Conservation (phyloP, 441 rosid genomes). For the Erysimum cheiri region DNA sequence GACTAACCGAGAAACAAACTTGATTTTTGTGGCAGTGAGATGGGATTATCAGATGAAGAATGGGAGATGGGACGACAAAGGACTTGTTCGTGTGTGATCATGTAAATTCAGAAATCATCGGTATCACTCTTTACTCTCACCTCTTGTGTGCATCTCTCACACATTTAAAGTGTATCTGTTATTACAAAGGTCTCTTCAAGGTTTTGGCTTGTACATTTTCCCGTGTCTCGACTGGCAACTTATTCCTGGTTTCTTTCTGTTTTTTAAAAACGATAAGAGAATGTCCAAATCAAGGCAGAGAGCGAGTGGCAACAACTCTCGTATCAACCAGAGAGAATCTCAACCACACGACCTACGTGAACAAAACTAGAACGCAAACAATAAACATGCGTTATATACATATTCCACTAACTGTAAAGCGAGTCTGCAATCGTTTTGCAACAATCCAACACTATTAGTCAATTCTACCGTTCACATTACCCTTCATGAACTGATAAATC, state of each 20-base stretch:
- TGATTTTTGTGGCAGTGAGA: constrained; percentile 68
- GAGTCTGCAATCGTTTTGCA: not conserved
- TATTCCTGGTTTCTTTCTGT: not conserved
- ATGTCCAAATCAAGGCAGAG: not conserved
- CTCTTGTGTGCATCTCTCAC: constrained; percentile 28
- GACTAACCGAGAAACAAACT: constrained; percentile 18
- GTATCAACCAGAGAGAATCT: constrained; percentile 4
- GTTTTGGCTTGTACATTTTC: constrained; percentile 39
- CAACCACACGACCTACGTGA: not conserved
- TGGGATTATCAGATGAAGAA: constrained; percentile 81
- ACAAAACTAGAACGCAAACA: constrained; percentile 10
- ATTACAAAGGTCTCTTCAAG: constrained; percentile 26
- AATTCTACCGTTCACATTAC: not conserved
- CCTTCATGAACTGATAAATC: not conserved
- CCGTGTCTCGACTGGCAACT: constrained; percentile 25
- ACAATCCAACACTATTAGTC: not conserved
- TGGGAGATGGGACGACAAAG: constrained; percentile 63
- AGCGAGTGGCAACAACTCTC: not conserved
- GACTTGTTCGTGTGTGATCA: constrained; percentile 79
- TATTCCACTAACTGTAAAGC: not conserved
- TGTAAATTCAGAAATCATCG: constrained; percentile 50
- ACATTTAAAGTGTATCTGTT: constrained; percentile 28
- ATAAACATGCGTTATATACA: not conserved
- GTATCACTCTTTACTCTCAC: constrained; percentile 9
- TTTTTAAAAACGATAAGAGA: not conserved